These are phyloP conservation scores for Zygoascus meyerae DNA, from an alignment of 1,139 yeast species.

Conservation along the genomic window DNA sequence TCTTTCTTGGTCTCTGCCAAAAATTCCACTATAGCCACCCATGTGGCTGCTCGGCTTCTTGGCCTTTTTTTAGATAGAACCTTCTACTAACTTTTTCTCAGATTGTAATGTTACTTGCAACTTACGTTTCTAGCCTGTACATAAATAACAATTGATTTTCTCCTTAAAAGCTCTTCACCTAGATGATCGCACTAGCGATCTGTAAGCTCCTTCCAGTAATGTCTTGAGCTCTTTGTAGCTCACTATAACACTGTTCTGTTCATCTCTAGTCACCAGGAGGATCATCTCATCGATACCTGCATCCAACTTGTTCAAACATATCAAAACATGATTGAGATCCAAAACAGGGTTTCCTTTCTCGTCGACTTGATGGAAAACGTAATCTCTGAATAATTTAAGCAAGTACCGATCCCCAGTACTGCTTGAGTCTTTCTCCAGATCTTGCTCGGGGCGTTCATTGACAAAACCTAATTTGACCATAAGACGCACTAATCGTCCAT, in stretches of 20 bases:
- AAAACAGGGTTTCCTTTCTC: conserved; percentile 71
- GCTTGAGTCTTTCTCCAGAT: conserved; percentile 55
- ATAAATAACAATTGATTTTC: not conserved
- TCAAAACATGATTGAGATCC: conserved; percentile 77
- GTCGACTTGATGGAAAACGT: conserved; percentile 77
- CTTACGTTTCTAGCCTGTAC: too few species aligned
- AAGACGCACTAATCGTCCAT: conserved; percentile 78
- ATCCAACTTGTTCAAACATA: conserved; percentile 79
- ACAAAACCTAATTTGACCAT: conserved; percentile 76
- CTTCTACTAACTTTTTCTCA: not conserved
- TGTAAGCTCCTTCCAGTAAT: conserved; percentile 64
- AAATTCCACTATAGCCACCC: too few species aligned
- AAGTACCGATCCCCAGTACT: conserved; percentile 75
- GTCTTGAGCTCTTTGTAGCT: conserved; percentile 50
- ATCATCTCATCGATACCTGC: conserved; percentile 86
- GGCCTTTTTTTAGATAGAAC: too few species aligned
- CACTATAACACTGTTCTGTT: conserved; percentile 33
- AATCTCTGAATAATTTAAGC: conserved; percentile 72
- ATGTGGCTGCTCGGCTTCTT: too few species aligned
- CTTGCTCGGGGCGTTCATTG: conserved; percentile 66
- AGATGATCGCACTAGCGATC: conserved; percentile 38
- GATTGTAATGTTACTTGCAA: not conserved
- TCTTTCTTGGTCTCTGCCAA: not conserved
- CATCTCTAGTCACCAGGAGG: conserved; percentile 75
- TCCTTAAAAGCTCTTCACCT: not conserved